Evolutionary conservation across 176 grass and related monocot genomes (phyloP).

Genomic region (Carex littledalei): DNA sequence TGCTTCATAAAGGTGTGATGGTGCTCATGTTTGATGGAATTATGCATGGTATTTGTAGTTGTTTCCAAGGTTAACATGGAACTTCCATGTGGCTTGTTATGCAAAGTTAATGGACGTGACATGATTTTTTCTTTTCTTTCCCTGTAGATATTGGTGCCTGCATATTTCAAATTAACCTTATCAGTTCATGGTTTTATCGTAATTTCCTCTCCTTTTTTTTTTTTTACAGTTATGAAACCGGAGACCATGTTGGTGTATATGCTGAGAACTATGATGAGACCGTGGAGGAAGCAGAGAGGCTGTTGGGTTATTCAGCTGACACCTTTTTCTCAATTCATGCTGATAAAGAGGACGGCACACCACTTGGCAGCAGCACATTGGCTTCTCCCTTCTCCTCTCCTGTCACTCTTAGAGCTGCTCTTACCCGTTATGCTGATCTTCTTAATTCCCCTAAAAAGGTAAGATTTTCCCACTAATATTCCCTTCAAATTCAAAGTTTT

Average conservation of each 20-base stretch:
- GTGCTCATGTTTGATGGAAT: background rate
- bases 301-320: conserved; percentile 63
- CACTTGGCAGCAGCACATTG: conserved; percentile 55
- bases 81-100: background rate
- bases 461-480: background rate
- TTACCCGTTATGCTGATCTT: conserved; percentile 87
- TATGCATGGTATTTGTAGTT: background rate
- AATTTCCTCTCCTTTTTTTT: background rate
- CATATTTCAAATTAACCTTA: background rate
- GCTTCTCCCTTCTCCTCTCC: conserved; percentile 82
- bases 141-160: background rate
- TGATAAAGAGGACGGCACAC: conserved; percentile 79
- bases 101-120: background rate
- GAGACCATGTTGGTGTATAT: conserved; percentile 88
- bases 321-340: conserved; percentile 84
- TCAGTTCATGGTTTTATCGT: background rate
- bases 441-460: conserved; percentile 98
- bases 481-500: background rate
- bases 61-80: background rate
- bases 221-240: conserved; percentile 72
- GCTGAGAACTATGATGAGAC: conserved; percentile 65
- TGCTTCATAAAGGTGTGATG: background rate
- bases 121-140: conserved; percentile 6
- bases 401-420: conserved; percentile 58
- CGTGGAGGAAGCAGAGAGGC: conserved; percentile 68